phyloP scores from a whole-genome alignment of 2,329 filamentous ascomycete genomes.

The Penicillium hordei region DNA sequence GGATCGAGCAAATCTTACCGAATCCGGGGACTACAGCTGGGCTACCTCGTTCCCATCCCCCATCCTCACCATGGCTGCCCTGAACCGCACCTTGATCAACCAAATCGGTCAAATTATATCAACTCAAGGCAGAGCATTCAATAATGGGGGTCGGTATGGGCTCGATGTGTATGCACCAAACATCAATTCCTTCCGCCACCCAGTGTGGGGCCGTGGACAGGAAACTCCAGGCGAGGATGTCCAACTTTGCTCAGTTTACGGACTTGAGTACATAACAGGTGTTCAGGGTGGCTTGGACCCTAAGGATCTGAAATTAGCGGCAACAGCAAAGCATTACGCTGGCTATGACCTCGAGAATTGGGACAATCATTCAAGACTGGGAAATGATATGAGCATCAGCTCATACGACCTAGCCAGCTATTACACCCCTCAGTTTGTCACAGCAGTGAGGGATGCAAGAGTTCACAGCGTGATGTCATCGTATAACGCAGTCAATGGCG shows the following conservation, averaged over 20 bases:
- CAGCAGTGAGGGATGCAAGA: slow-evolving; percentile 59
- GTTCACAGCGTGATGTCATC: slow-evolving; percentile 62
- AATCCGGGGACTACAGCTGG: slow-evolving; percentile 54
- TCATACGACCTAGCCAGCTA: slow-evolving; percentile 67
- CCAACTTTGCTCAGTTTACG: slow-evolving; percentile 50
- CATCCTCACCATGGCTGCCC: slow-evolving; percentile 61
- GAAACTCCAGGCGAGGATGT: slow-evolving; percentile 62
- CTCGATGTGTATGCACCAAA: slow-evolving; percentile 56
- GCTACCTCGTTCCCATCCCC: slow-evolving; percentile 67
- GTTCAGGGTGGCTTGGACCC: slow-evolving; percentile 51
- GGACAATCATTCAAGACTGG: slow-evolving; percentile 45
- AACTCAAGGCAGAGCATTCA: slow-evolving; percentile 66
- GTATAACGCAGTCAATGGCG: slow-evolving; percentile 65
- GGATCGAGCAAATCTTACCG: slow-evolving; percentile 58
- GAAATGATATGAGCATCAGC: slow-evolving; percentile 57
- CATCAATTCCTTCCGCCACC: slow-evolving; percentile 65
- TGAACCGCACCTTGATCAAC: slow-evolving; percentile 62
- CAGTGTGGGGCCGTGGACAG: slow-evolving; percentile 62
- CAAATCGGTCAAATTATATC: slow-evolving; percentile 54
- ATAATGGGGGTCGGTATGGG: slow-evolving; percentile 54
- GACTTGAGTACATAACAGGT: slow-evolving; percentile 54
- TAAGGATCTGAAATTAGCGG: slow-evolving; percentile 44
- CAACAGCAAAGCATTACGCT: slow-evolving; percentile 61
- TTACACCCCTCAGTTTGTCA: slow-evolving; percentile 65
- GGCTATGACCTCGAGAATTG: slow-evolving; percentile 58